phyloP scores from a whole-genome alignment of 305 asterid species.

The Fraxinus greggii region DNA sequence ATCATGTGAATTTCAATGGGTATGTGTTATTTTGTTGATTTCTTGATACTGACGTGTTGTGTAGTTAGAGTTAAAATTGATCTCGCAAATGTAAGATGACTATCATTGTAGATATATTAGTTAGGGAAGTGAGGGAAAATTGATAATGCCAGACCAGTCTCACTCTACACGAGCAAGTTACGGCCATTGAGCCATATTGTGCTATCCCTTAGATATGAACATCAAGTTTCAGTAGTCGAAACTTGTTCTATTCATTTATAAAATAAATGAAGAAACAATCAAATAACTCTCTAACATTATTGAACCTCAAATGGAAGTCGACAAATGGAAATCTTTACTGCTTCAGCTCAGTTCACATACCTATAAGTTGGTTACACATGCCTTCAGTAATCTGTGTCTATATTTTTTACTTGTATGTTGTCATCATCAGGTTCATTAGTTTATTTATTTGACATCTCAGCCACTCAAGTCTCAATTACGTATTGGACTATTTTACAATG shows the following conservation, averaged over 20 bases:
- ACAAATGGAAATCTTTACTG: background rate
- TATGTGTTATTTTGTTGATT: background rate
- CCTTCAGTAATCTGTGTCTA: background rate
- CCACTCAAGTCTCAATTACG: background rate
- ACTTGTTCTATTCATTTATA: background rate
- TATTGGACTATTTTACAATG: background rate
- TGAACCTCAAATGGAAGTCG: background rate
- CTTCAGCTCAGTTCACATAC: background rate
- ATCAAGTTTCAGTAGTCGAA: background rate
- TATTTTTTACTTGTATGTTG: background rate
- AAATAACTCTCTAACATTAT: background rate
- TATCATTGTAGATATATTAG: background rate
- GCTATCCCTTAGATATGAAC: background rate
- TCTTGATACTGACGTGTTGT: background rate
- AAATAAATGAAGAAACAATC: background rate
- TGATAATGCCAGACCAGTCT: background rate
- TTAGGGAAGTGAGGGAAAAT: background rate
- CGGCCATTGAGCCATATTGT: background rate
- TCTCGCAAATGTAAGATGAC: background rate
- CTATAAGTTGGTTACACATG: background rate
- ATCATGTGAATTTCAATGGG: background rate
- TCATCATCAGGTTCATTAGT: conserved; percentile 1
- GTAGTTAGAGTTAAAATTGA: background rate
- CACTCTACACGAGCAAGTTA: background rate
- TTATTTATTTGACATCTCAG: background rate